A percentile compares a stretch with the other conserved stretches of the same genome.
Conservation (phyloP, 2,329 filamentous ascomycete species). For the Metarhizium rileyi region DNA sequence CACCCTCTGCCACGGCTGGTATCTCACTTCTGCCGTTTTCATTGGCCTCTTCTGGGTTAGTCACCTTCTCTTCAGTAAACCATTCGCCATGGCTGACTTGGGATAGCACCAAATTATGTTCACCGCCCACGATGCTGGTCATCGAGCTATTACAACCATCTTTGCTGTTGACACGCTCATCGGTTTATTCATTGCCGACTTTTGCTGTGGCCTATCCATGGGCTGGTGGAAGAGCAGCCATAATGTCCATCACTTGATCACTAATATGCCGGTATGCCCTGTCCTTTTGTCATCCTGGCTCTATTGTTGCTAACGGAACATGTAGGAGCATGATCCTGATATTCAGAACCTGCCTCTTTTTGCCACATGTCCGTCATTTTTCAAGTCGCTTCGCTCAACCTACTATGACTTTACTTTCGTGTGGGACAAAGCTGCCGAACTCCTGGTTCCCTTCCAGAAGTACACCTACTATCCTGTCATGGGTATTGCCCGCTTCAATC, state of each 20-base stretch:
- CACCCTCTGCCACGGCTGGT: slow-evolving; percentile 41
- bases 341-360: slow-evolving; percentile 62
- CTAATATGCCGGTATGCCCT: slow-evolving; percentile 43
- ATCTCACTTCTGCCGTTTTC: slow-evolving; percentile 45
- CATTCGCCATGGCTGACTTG: slow-evolving; percentile 9
- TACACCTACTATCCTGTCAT: slow-evolving; percentile 63
- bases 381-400: slow-evolving; percentile 50
- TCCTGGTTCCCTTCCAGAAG: slow-evolving; percentile 50
- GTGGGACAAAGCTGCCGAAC: slow-evolving; percentile 51
- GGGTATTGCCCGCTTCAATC: slow-evolving; percentile 60
- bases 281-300: slow-evolving; percentile 3
- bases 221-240: slow-evolving; percentile 64
- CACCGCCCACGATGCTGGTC: slow-evolving; percentile 55
- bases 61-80: neutral
- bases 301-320: neutral
- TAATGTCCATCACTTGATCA: slow-evolving; percentile 59
- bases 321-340: slow-evolving; percentile 45
- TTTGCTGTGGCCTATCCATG: slow-evolving; percentile 55
- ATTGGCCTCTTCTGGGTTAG: slow-evolving; percentile 53
- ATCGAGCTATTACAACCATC: slow-evolving; percentile 51
- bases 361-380: slow-evolving; percentile 55
- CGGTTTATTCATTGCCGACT: slow-evolving; percentile 53
- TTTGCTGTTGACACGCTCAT: slow-evolving; percentile 50
- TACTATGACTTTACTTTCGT: slow-evolving; percentile 58
- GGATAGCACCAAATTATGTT: slow-evolving; percentile 58